Conservation (phyloP, 352 stramenopile species). For the Pythium phragmiticola region DNA sequence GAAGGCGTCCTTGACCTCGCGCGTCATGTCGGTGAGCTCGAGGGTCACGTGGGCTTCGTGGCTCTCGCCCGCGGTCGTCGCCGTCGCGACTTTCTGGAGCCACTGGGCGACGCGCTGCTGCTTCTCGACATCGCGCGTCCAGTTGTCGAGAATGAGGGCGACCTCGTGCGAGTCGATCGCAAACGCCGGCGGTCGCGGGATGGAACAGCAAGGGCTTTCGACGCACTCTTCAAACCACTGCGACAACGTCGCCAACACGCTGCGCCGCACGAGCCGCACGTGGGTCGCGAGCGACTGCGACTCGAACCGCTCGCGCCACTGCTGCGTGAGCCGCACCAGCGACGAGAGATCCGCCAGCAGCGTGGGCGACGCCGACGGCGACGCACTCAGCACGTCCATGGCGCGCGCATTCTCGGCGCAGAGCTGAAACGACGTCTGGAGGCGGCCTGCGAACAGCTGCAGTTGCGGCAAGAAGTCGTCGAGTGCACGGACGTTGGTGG, state of each 20-base stretch:
- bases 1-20: constrained; percentile 77
- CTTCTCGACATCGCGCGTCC: constrained; percentile 44
- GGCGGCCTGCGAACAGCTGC: constrained; percentile 30
- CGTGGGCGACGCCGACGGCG: constrained; percentile 3
- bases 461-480: constrained; percentile 45
- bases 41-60: constrained; percentile 34
- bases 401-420: constrained; percentile 38
- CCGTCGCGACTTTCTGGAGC: constrained; percentile 46
- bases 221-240: constrained; percentile 48
- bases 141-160: constrained; percentile 58
- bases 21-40: constrained; percentile 53
- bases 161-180: constrained; percentile 57
- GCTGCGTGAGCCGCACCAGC: constrained; percentile 1
- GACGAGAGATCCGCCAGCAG: constrained; percentile 2
- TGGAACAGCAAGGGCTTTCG: background rate
- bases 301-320: constrained; percentile 16
- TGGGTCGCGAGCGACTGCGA: constrained; percentile 4
- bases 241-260: constrained; percentile 37
- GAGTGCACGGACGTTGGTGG: constrained; percentile 28
- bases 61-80: constrained; percentile 13
- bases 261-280: constrained; percentile 31
- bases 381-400: constrained; percentile 4
- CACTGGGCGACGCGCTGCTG: constrained; percentile 37
- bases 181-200: constrained; percentile 44
- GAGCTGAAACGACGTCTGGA: constrained; percentile 34